phyloP scores from a whole-genome alignment of 768 basidiomycete genomes.

The Lentinula sp. region DNA sequence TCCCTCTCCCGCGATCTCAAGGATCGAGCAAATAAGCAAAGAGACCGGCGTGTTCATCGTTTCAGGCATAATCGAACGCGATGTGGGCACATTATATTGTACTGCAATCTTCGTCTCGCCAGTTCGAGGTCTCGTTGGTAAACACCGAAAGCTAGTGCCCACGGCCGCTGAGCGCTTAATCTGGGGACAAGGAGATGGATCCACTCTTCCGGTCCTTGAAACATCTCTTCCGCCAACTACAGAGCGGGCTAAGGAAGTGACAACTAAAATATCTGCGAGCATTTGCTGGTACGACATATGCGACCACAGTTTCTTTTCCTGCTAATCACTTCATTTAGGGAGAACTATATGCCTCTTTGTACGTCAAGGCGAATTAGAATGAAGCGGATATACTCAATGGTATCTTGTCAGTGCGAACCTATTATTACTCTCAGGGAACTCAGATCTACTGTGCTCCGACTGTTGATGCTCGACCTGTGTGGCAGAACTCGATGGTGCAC shows the following conservation, averaged over 20 bases:
- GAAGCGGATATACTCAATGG: not conserved
- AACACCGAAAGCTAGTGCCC: conserved; percentile 61
- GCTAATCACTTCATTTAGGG: conserved; percentile 32
- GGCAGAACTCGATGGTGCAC: conserved; percentile 55
- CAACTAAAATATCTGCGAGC: conserved; percentile 45
- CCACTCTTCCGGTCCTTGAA: conserved; percentile 44
- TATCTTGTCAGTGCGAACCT: conserved; percentile 38
- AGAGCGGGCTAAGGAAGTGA: conserved; percentile 16
- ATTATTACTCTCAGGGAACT: conserved; percentile 54
- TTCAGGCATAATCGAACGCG: conserved; percentile 54
- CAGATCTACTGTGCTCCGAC: conserved; percentile 65
- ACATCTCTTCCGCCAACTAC: conserved; percentile 25
- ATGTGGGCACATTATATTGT: conserved; percentile 57
- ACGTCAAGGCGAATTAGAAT: conserved; percentile 14
- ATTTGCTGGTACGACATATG: conserved; percentile 47
- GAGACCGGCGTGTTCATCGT: conserved; percentile 49
- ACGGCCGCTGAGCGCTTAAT: conserved; percentile 55
- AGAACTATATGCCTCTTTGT: conserved; percentile 67
- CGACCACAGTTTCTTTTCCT: too few relatives aligned
- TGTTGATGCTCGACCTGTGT: conserved; percentile 50
- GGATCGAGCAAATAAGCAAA: conserved; percentile 42
- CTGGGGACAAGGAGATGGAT: conserved; percentile 57
- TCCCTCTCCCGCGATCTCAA: conserved; percentile 42
- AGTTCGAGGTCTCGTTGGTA: conserved; percentile 43
- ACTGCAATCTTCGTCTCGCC: conserved; percentile 54